Base-by-base conservation (phyloP, 2,329 filamentous ascomycete species). In the Trichoderma breve region DNA sequence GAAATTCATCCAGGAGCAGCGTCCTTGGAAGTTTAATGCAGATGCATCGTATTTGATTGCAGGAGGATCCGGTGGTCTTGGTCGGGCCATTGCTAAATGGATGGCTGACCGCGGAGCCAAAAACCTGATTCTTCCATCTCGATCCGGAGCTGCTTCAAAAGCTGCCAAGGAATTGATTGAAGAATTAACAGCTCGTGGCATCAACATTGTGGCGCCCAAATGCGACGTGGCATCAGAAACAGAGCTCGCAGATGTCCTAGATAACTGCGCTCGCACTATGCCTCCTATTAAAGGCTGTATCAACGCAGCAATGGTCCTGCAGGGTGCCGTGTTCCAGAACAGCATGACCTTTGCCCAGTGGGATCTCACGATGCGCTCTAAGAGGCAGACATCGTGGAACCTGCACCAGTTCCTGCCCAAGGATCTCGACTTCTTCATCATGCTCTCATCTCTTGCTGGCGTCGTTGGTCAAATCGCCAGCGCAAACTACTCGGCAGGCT, bases 401-500 rank as follows among this genome's bases (percentile, higher is more conserved):
- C 74, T 83, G 0, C 79, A 83, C 34, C 53, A 43, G 5, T 61
- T 73, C 0, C 39, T 74, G 0, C 55, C 63, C 0, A 26, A 9
- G 4, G 60, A 73, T 0, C 67, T 83, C 0, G 81, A 83, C 71
- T 82, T 86, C 75, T 85, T 82, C 73, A 70, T 81, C 30, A 73
- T 80, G 68, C 73, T 81, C 0, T 81, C 81, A 3, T 84, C 82
- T 4, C 67, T 81, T 32, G 76, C 77, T 0, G 80, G 80, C 11
- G 74, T 82, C 7, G 60, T 80, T 4, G 83, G 82, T 0, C 76
- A 78, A 14, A 72, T 76, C 3, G 76, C 75, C 0, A 82, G 83
- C 53, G 78, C 79, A 43, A 84, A 84, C 71, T 86, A 86, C 72
- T 75, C 81, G 0, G 80, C 77, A 0, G 81, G 78, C 1, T 77